A percentile compares a stretch with the other conserved stretches of the same genome.
These are phyloP conservation scores for Coelastrella sp. DNA, from an alignment of 139 green algal genomes.

Conservation along the genomic window DNA sequence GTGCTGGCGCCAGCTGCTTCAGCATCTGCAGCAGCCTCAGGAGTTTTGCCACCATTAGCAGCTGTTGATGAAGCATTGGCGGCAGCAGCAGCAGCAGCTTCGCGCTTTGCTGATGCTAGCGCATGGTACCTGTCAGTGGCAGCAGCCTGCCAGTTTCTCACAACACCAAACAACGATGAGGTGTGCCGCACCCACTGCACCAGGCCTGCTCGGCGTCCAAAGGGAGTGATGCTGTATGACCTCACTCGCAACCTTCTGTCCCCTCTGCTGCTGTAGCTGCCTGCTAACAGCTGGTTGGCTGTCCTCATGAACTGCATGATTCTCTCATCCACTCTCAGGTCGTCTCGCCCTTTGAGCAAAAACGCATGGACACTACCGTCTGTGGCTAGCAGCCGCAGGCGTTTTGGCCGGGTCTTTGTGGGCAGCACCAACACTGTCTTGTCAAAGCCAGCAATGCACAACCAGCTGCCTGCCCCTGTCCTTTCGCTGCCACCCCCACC, in stretches of 20 bases:
- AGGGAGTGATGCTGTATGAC: conserved; percentile 82
- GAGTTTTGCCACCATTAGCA: conserved; percentile 10
- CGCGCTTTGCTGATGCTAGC: conserved; percentile 53
- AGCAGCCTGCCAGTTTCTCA: conserved; percentile 78
- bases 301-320: conserved; percentile 82
- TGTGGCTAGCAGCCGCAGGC: conserved; percentile 75
- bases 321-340: conserved; percentile 87
- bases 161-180: conserved; percentile 83
- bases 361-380: conserved; percentile 80
- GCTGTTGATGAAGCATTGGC: conserved; percentile 34
- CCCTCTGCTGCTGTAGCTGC: neutral
- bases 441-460: conserved; percentile 66
- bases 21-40: neutral
- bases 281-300: conserved; percentile 64
- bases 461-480: neutral
- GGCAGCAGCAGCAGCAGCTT: conserved; percentile 39
- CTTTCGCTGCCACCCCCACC: conserved; percentile 18
- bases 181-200: conserved; percentile 89
- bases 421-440: conserved; percentile 61
- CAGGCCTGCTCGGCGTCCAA: conserved; percentile 79
- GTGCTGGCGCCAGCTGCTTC: neutral
- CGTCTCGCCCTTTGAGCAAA: conserved; percentile 92
- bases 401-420: conserved; percentile 95
- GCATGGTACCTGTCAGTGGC: conserved; percentile 59
- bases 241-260: conserved; percentile 18